A percentile compares a stretch with the other conserved stretches of the same genome.
Conservation (phyloP, 23 red algal species). For the Gracilaria domingensis region DNA sequence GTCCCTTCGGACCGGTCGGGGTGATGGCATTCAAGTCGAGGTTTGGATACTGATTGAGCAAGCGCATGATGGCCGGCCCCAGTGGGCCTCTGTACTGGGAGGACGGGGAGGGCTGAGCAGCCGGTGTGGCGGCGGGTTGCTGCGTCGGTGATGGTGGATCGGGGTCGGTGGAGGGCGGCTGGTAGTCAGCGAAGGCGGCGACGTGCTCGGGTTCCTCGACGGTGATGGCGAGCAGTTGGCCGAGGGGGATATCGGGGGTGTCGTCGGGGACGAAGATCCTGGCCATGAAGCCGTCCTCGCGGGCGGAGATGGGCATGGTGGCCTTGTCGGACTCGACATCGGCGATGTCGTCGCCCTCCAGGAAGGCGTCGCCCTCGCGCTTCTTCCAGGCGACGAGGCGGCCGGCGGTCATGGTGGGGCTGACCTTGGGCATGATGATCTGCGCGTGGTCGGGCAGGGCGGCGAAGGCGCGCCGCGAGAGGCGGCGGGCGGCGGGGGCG, state of each 20-base stretch:
- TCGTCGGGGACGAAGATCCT: conserved; percentile 82
- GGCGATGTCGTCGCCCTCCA: conserved; percentile 87
- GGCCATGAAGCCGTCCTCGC: conserved; percentile 71
- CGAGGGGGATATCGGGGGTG: conserved; percentile 87
- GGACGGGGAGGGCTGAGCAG: not conserved
- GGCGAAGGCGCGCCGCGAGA: conserved; percentile 39
- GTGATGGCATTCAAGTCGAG: conserved; percentile 40
- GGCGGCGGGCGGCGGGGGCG: conserved; percentile 20
- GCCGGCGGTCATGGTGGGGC: conserved; percentile 94
- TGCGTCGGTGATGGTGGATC: not conserved
- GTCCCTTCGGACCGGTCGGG: conserved; percentile 63
- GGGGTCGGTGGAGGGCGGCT: not conserved
- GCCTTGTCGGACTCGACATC: conserved; percentile 99
- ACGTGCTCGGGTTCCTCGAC: conserved; percentile 87
- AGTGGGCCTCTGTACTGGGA: conserved; percentile 19
- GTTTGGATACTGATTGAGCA: conserved; percentile 69
- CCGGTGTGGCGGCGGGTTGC: not conserved
- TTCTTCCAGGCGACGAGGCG: conserved; percentile 89
- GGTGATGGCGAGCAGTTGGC: conserved; percentile 84
- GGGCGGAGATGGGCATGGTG: conserved; percentile 78
- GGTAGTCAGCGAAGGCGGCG: conserved; percentile 73
- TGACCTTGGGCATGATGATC: conserved; percentile 92
- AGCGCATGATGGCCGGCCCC: conserved; percentile 68
- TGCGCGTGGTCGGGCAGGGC: conserved; percentile 71
- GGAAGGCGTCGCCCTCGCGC: conserved; percentile 88